Evolutionary conservation across 2,329 filamentous ascomycete genomes (phyloP).

Genomic region (Clonostachys rhizophaga): DNA sequence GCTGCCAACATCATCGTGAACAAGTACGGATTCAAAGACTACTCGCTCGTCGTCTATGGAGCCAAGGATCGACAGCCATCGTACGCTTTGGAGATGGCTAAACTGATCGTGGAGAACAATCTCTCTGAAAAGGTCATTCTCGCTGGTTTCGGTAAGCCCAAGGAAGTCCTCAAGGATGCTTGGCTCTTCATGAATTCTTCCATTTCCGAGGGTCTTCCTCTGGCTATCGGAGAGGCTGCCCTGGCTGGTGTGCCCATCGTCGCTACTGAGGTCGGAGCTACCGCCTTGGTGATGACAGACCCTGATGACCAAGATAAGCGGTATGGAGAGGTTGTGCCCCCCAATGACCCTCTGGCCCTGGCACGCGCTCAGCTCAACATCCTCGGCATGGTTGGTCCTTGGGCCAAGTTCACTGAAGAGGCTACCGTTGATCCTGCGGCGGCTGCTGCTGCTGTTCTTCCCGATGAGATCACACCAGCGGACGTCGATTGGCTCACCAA

Average conservation of each 20-base stretch:
- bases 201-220: slow-evolving; percentile 48
- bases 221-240: slow-evolving; percentile 55
- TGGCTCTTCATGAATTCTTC: slow-evolving; percentile 56
- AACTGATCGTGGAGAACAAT: slow-evolving; percentile 50
- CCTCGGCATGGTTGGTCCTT: slow-evolving; percentile 56
- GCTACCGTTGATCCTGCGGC: slow-evolving; percentile 20
- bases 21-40: slow-evolving; percentile 61
- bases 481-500: slow-evolving; percentile 48
- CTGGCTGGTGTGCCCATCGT: slow-evolving; percentile 51
- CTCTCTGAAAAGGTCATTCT: slow-evolving; percentile 46
- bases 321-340: slow-evolving; percentile 59
- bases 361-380: slow-evolving; percentile 59
- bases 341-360: slow-evolving; percentile 56
- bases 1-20: slow-evolving; percentile 63
- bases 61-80: slow-evolving; percentile 58
- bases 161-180: slow-evolving; percentile 47
- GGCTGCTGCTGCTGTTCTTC: slow-evolving; percentile 8
- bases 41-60: slow-evolving; percentile 58
- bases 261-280: slow-evolving; percentile 51
- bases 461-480: slow-evolving; percentile 34
- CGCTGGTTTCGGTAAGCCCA: slow-evolving; percentile 50
- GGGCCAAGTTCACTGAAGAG: slow-evolving; percentile 54
- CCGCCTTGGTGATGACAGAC: slow-evolving; percentile 49
- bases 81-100: slow-evolving; percentile 54
- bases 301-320: slow-evolving; percentile 34